Evolutionary conservation across 2,329 filamentous ascomycete genomes (phyloP), one percentile per base, ranked within the genome.

Genomic region (Ophiostoma australiae): DNA sequence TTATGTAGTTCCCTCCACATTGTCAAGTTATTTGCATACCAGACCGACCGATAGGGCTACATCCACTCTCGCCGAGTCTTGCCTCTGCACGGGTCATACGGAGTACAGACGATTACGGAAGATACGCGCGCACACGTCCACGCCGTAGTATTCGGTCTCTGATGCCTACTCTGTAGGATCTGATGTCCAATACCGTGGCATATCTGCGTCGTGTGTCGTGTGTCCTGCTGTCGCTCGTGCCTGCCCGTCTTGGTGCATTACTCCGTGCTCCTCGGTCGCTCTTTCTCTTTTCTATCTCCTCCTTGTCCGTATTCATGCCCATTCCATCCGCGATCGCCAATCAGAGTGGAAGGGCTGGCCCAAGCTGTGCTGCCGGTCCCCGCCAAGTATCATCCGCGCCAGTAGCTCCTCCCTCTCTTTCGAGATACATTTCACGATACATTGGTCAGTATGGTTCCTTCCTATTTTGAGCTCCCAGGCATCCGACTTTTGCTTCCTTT

Each of bases 251-350:
- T 17, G n/a, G 65, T 35, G 17, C 27, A 37, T 44, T 65, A n/a
- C 55, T 68, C 55, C 67, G 33, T 33, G 23, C 23, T 69, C 23
- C n/a, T 61, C 23, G 58, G 11, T 31, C 17, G 58, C 37, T 66
- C 27, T 70, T 67, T 23, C 55, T 65, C 48, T 63, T 15, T 52
- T 67, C n/a, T 31, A 48, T 66, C 66, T 67, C 44, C 37, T 58
- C 44, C 35, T 67, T 71, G 17, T 61, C 58, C 63, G 23, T 67
- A 11, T 17, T 35, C 63, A 35, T 68, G 39, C 44, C 4, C 33
- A 33, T 37, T 48, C 70, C 66, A 66, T 37, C 52, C 15, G 15
- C 27, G 13, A 33, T 63, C 15, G 27, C 58, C 58, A 31, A 63
- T 33, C 27, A 31, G 15, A 63, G 27, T 31, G 23, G 58, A 13